These are phyloP conservation scores for Bauhinia variegata DNA, from an alignment of 306 rosid species.

Conservation along the genomic window DNA sequence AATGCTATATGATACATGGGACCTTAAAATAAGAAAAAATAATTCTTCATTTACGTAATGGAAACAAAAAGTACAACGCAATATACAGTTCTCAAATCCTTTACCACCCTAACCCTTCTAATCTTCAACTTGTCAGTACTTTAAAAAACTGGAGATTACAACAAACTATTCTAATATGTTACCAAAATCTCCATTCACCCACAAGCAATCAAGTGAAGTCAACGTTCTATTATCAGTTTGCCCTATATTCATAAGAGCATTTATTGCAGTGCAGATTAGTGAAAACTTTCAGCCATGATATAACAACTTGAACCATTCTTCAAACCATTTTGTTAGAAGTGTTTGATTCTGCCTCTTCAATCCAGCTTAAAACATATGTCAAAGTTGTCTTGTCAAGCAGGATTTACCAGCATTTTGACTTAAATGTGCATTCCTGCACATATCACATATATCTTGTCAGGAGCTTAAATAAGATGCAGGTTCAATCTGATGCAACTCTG, in stretches of 20 bases:
- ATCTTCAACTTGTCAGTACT: constrained; percentile 14
- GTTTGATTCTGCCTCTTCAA: constrained; percentile 13
- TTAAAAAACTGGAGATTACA: constrained; percentile 17
- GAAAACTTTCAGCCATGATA: constrained; percentile 13
- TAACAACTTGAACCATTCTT: constrained; percentile 26
- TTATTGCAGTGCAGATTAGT: constrained; percentile 19
- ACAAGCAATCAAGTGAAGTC: neutral
- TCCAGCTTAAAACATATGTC: constrained; percentile 34
- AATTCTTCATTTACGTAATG: no score
- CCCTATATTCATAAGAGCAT: constrained; percentile 33
- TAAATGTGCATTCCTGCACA: constrained; percentile 39
- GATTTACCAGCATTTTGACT: constrained; percentile 9
- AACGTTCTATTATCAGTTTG: constrained; percentile 41
- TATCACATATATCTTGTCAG: constrained; percentile 18
- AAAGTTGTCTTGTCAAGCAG: constrained; percentile 18
- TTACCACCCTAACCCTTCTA: constrained; percentile 18
- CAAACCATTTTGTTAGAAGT: constrained; percentile 20
- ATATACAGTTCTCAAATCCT: constrained; percentile 36
- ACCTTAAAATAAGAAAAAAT: constrained; percentile 5
- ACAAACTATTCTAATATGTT: constrained; percentile 29
- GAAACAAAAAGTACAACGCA: neutral
- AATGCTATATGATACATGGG: constrained; percentile 5
- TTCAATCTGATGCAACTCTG: constrained; percentile 12
- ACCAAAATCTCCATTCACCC: constrained; percentile 38
- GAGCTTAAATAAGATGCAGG: constrained; percentile 4